These are phyloP conservation scores for Eutrema yunnanense DNA, from an alignment of 345 rosid species.

Conservation along the genomic window DNA sequence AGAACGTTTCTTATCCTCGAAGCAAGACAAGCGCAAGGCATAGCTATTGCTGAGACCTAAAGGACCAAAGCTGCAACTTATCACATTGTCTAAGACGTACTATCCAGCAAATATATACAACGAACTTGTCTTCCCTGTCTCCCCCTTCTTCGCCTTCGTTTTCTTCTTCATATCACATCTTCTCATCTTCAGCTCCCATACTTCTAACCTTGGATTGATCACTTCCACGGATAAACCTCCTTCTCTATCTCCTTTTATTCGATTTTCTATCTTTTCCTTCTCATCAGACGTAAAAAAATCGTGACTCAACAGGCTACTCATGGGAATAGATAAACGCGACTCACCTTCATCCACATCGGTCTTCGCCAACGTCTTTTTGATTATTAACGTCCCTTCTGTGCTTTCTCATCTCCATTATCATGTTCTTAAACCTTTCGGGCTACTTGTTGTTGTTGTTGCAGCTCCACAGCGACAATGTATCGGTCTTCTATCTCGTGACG, in stretches of 20 bases:
- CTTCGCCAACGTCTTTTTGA: not conserved
- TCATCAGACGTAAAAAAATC: not conserved
- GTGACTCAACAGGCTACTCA: not conserved
- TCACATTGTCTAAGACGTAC: not conserved
- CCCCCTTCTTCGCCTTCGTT: not conserved
- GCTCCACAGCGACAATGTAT: not conserved
- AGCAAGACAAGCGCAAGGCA: conserved; percentile 1
- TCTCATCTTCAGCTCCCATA: conserved; percentile 9
- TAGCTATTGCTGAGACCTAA: conserved; percentile 1
- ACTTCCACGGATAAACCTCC: conserved; percentile 14
- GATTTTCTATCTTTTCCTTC: not conserved
- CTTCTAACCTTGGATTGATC: not conserved
- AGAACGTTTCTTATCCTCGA: not conserved
- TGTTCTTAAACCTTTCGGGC: not conserved
- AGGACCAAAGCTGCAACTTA: conserved; percentile 7
- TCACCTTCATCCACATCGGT: not conserved
- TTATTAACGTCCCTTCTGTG: not conserved
- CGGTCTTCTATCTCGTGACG: not conserved
- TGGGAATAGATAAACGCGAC: conserved; percentile 1
- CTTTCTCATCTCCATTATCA: not conserved
- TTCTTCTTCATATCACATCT: not conserved
- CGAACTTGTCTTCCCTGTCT: not conserved
- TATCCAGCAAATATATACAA: not conserved
- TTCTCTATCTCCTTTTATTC: not conserved
- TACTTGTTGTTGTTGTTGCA: not conserved